Percentiles rank a stretch among this genome's conserved stretches.
These are phyloP conservation scores for Aspergillus piperis DNA, from an alignment of 2,329 filamentous ascomycete species.

Conservation along the genomic window DNA sequence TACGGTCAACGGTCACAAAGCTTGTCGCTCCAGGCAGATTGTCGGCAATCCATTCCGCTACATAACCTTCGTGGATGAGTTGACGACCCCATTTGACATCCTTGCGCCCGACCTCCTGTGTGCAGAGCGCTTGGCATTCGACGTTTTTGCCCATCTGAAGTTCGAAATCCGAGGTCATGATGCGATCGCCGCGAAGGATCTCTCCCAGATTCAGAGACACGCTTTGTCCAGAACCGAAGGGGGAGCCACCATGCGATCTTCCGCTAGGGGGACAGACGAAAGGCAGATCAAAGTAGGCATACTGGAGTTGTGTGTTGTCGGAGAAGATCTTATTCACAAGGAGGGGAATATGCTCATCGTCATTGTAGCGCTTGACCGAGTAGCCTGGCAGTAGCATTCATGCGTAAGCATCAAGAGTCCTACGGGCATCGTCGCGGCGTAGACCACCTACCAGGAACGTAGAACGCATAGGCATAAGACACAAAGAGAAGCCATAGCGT, in stretches of 20 bases:
- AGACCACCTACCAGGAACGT: slow-evolving; percentile 71
- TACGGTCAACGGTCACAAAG: slow-evolving; percentile 83
- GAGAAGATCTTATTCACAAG: slow-evolving; percentile 91
- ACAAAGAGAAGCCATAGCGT: slow-evolving; percentile 51
- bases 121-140: slow-evolving; percentile 72
- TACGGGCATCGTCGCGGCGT: not conserved
- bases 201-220: slow-evolving; percentile 83
- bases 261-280: slow-evolving; percentile 82
- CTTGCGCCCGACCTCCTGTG: slow-evolving; percentile 62
- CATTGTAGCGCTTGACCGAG: slow-evolving; percentile 77
- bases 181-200: slow-evolving; percentile 82
- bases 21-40: slow-evolving; percentile 86
- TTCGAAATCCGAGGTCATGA: slow-evolving; percentile 81
- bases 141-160: slow-evolving; percentile 75
- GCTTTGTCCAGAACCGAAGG: slow-evolving; percentile 72
- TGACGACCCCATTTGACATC: slow-evolving; percentile 69
- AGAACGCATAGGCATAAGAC: slow-evolving; percentile 67
- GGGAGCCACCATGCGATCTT: slow-evolving; percentile 63
- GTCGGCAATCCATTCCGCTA: slow-evolving; percentile 92
- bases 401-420: not conserved
- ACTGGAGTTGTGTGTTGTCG: slow-evolving; percentile 85
- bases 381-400: slow-evolving; percentile 60
- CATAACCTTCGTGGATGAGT: slow-evolving; percentile 75
- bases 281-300: slow-evolving; percentile 84
- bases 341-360: slow-evolving; percentile 77